Percentiles rank a stretch among this genome's conserved stretches.
phyloP scores from a whole-genome alignment of 306 rosid genomes.

The Pyrus pyrifolia region DNA sequence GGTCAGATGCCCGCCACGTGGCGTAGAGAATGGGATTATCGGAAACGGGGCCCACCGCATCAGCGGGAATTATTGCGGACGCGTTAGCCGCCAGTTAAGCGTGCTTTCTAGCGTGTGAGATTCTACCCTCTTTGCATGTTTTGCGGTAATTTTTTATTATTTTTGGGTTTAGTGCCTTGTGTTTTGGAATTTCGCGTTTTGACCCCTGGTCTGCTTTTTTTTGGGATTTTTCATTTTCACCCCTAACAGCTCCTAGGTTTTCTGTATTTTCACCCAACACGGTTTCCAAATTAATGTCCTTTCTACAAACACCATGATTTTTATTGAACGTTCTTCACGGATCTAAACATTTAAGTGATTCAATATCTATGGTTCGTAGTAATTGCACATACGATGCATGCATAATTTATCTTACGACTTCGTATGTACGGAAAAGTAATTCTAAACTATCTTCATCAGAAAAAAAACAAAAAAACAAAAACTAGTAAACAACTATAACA shows the following conservation, averaged over 20 bases:
- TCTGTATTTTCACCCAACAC: neutral
- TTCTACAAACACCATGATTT: too few relatives aligned
- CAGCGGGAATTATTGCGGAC: constrained; percentile 24
- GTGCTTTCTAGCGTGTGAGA: constrained; percentile 22
- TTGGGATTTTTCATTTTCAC: neutral
- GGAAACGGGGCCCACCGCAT: constrained; percentile 14
- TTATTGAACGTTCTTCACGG: neutral
- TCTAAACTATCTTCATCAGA: too few relatives aligned
- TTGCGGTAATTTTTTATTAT: neutral
- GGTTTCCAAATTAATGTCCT: neutral
- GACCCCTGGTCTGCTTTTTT: neutral
- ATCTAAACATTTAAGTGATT: too few relatives aligned
- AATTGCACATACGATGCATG: too few relatives aligned
- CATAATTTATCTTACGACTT: too few relatives aligned
- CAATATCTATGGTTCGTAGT: too few relatives aligned
- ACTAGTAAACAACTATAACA: too few relatives aligned
- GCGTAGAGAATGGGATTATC: neutral
- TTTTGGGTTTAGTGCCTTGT: neutral
- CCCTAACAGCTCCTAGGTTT: neutral
- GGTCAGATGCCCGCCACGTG: constrained; percentile 4
- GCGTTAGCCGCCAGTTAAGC: constrained; percentile 31
- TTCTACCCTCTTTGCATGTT: neutral
- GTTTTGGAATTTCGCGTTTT: neutral
- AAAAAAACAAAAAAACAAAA: too few relatives aligned
- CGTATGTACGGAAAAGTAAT: too few relatives aligned